Evolutionary conservation across 768 basidiomycete species (phyloP), one percentile per base, ranked within the genome.

Genomic region (Boletus subcaerulescens): DNA sequence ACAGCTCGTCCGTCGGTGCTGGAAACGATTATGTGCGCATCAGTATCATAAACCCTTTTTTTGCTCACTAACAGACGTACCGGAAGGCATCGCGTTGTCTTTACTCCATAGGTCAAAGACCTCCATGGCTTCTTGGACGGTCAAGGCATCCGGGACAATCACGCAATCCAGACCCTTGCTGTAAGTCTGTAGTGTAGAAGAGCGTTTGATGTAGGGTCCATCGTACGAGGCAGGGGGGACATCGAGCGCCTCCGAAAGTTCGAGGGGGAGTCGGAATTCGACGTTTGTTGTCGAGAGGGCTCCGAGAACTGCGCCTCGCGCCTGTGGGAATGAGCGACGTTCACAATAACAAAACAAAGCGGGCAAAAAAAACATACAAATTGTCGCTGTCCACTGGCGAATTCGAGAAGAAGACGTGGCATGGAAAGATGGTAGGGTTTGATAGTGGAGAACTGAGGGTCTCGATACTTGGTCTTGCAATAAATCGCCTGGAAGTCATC

Each of bases 401-500:
- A 93, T 53, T 94, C 89, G 38, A 97, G 74, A 36, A 93, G 72
- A 39, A 91, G 66, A 11, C 91, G 79, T 2, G 93, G 93, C 32
- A 91, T 70, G 4, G 89, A 86, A 7, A 97, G 76, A 61, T 95
- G 88, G 61, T 87, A 89, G 0, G 91, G 76, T 53, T 85, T 81
- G 50, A 96, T 83, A 11, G 74, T 64, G 8, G 76, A 74, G 70
- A 85, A 91, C 41, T 85, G 83, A 13, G 89, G 88, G 53, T 91
- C 85, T 24, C 84, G 81, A 72, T 95, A 95, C 26, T 73, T 65
- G 0, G 87, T 82, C 42, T 71, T 74, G 65, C 80, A 76, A 63
- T 90, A 93, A 24, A 97, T 70, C 0, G 91, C 79, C 68, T 96
- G 94, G 68, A 91, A 84, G 61, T 96, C 93, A 60, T 97, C 94